A percentile compares a stretch with the other conserved stretches of the same genome.
phyloP scores from a whole-genome alignment of 805 yeast genomes.

The Pichia nanzhaoensis region DNA sequence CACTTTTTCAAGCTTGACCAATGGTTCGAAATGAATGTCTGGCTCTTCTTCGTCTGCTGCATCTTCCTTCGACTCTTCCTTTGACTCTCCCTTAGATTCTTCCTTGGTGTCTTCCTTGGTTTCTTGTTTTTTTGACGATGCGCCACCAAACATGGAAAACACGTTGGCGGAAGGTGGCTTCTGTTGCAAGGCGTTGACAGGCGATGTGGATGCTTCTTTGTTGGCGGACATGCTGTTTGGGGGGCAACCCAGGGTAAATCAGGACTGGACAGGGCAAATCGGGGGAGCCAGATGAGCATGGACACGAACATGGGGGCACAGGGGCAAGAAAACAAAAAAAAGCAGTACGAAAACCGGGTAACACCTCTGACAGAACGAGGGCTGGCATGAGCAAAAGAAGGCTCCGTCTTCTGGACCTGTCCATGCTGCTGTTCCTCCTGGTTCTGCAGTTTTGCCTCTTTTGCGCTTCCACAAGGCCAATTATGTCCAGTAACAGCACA shows the following conservation, averaged over 20 bases:
- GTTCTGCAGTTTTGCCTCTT: background rate
- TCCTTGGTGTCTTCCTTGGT: constrained; percentile 32
- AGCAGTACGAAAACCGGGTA: too few relatives aligned
- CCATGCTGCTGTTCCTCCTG: too few relatives aligned
- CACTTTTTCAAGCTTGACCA: constrained; percentile 90
- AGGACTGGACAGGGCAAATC: background rate
- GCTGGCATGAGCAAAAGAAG: too few relatives aligned
- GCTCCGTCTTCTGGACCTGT: too few relatives aligned
- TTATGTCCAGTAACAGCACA: background rate
- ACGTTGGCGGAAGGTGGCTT: constrained; percentile 75
- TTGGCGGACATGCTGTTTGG: constrained; percentile 8
- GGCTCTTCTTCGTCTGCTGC: constrained; percentile 63
- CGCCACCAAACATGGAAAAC: constrained; percentile 94
- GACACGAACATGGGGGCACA: too few relatives aligned
- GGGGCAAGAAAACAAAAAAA: too few relatives aligned
- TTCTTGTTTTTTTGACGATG: constrained; percentile 46
- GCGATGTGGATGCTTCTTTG: constrained; percentile 1
- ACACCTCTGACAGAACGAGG: too few relatives aligned
- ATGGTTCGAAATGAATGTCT: constrained; percentile 93
- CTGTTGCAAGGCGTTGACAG: constrained; percentile 16
- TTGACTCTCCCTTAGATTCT: constrained; percentile 30
- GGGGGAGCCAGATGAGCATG: background rate
- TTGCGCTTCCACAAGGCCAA: background rate
- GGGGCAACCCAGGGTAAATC: too few relatives aligned
- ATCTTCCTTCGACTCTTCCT: constrained; percentile 37